phyloP scores from a whole-genome alignment of 768 basidiomycete species.

The button mushroom (Agaricus bisporus) region DNA sequence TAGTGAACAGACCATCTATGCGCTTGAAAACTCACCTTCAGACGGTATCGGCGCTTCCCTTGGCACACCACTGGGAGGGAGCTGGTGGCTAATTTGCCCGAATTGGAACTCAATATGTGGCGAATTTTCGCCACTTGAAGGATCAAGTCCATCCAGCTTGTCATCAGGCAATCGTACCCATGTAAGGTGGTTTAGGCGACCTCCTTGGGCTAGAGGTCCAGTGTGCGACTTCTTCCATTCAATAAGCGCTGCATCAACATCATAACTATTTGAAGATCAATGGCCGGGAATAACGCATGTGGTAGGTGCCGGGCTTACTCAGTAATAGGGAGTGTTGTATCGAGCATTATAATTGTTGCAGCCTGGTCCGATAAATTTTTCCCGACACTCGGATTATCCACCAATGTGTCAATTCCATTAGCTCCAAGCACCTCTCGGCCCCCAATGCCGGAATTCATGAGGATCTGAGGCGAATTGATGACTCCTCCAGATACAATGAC shows the following conservation, averaged over 20 bases:
- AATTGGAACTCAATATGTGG: constrained; percentile 14
- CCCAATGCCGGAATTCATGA: constrained; percentile 21
- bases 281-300: no score
- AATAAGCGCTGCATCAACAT: not conserved
- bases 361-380: constrained; percentile 18
- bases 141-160: constrained; percentile 6
- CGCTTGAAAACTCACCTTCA: not conserved
- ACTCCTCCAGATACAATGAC: constrained; percentile 28
- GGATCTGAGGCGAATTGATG: constrained; percentile 21
- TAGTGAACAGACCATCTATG: not conserved
- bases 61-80: not conserved
- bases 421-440: constrained; percentile 12
- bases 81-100: not conserved
- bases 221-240: constrained; percentile 12
- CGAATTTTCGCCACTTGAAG: constrained; percentile 8
- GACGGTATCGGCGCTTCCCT: not conserved
- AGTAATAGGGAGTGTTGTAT: not conserved
- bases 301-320: not conserved
- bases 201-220: constrained; percentile 5
- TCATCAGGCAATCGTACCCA: constrained; percentile 11
- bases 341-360: not conserved
- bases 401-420: constrained; percentile 12
- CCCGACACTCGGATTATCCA: constrained; percentile 17
- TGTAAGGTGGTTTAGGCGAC: constrained; percentile 1
- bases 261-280: not conserved